Evolutionary conservation across 176 grass and related monocot species (phyloP), one percentile per base, ranked within the genome.

Genomic region (Tillandsia fasciculata): DNA sequence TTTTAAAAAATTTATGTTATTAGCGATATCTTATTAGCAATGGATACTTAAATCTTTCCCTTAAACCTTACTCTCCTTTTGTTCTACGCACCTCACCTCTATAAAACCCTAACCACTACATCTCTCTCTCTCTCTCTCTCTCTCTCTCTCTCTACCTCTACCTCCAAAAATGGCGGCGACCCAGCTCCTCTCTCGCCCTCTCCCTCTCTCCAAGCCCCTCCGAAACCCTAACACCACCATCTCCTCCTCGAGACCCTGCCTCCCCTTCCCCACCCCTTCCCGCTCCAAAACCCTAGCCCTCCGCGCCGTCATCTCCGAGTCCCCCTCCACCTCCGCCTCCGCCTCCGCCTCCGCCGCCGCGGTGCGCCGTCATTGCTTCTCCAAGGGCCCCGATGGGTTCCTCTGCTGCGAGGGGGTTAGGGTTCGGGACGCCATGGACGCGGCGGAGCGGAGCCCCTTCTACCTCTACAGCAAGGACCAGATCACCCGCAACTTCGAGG

Each of bases 391-490:
- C 10, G 89, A 92, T 33, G 89, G 89, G 1, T 71, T 87, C 80
- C 89, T 97, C 3, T 92, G 85, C 80, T 97, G 93, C 72, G 93
- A 97, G 77, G 83, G 66, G 52, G 64, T 97, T 23, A 74, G 79
- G 14, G 84, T 97, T 26, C 78, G 87, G 77, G 89, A 97, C 56
- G 70, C 82, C 71, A 97, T 97, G 81, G 84, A 68, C 48, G 86
- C 71, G 50, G 93, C 77, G 0, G 93, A 81, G 71, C 67, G 89
- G 70, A 97, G 81, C 77, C 93, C 93, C 71, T 97, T 92, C 75
- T 97, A 97, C 20, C 85, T 97, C 18, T 97, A 97, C 70, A 97
- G 88, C 84, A 97, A 87, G 86, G 86, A 80, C 9, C 93, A 97
- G 82, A 82, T 97, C 20, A 81, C 85, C 64, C 84, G 89, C 65